Evolutionary conservation across 2,329 filamentous ascomycete species (phyloP), one percentile per base, ranked within the genome.

Genomic region (Fonsecaea erecta): DNA sequence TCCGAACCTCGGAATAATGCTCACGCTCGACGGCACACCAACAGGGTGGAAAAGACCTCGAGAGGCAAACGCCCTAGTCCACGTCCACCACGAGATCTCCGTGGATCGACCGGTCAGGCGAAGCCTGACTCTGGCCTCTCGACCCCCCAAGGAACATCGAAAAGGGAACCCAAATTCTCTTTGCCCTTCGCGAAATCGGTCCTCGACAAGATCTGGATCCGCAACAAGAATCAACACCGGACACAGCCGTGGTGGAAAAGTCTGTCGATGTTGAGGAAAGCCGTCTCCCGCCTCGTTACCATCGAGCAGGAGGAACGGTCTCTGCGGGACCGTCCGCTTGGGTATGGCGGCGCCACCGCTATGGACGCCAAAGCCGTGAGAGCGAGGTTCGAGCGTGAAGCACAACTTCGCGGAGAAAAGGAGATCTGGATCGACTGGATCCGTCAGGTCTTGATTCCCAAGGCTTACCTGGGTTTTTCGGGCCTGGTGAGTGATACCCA

Each of bases 221-320:
- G 93, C 73, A 95, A 97, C 81, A 89, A 88, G 74, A 98, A 97
- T 80, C 94, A 98, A 79, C 94, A 98, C 77, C 88, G 88, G 62
- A 83, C 85, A 68, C 85, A 88, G 32, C 86, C 87, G 74, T 99
- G 94, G 94, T 98, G 91, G 87, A 86, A 87, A 72, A 82, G 81
- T 73, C 86, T 97, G 67, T 84, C 84, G 60, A 84, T 89, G 69
- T 83, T 97, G 69, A 87, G 91, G 37, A 89, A 91, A 53, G 83
- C 87, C 63, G 76, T 90, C 8, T 78, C 79, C 8, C 83, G 84
- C 61, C 79, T 97, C 1, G 72, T 83, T 1, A 62, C 75, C 79
- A 58, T 75, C 77, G 70, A 76, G 69, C 52, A 59, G 9, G 40
- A 59, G 21, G 37, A 66, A 43, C 55, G 14, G 7, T 21, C 37